Base-by-base conservation (phyloP, 148 eudicot genomes). In the Pharnaceum exiguum region DNA sequence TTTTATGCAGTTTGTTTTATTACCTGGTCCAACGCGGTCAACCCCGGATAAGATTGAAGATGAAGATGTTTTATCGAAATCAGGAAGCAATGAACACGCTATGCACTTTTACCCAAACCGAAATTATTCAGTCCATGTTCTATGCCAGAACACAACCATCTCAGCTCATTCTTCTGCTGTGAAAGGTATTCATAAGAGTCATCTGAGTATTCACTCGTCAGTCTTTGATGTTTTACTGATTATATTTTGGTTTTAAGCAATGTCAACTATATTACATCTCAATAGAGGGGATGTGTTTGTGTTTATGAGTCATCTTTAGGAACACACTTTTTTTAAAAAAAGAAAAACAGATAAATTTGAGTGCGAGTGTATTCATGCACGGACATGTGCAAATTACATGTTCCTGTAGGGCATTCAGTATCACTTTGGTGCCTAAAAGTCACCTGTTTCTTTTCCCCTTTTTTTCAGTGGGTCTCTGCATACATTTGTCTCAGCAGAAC, bases 121-220 rank as follows among this genome's bases (percentile, higher is more conserved):
- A 64, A 78, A 67, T 33, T 70, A 55, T 73, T 40, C 29, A 23
- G 60, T 93, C 48, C 70, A 63, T 61, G 57, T 83, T 65, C 53
- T 73, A 35, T 56, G 10, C 71, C 75, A 59, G 62, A 73, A 78
- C 40, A 89, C 73, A 63, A 71, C 74, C 64, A 39, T 59, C 45
- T 83, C 96, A 60, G 96, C 96, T 75, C 99, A 93, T 45, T 77
- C 87, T 60, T 93, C 96, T 64, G 95, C 99, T 18, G 79, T 93
- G 54, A 93, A 93, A 89, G 99, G 99, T 85, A 75, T 12, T 19
- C 35, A 17, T 40, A 45, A 36, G 3, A 13, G 15, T n/a, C 17
- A 19, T 46, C 19, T 10, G 2, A 36, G 8, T 38, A 29, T 7
- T 54, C 55, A 39, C 50, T 13, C 5, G 7, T 46, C 3, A 49